Base-by-base conservation (phyloP, 495 filamentous ascomycete species). In the Aspergillus funiculosus region DNA sequence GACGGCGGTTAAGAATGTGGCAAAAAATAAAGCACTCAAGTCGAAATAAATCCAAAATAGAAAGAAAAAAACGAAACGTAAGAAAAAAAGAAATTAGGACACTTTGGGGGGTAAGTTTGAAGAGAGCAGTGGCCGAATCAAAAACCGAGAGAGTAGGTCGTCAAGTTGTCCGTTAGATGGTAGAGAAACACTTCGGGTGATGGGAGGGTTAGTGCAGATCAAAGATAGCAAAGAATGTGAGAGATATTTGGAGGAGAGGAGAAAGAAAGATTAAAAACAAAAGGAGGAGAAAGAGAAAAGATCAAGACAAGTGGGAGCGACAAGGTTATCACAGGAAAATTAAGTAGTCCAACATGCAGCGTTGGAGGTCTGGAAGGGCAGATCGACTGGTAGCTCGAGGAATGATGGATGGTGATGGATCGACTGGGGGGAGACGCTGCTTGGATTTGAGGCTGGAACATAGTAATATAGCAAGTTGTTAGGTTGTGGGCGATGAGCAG, bases 341-440 rank as follows among this genome's bases (percentile, higher is more conserved):
- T 50, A 53, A 46, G 40, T n/a, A n/a, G n/a, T 50, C 46, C 46
- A 50, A 53, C 47, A 37, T 57, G 50, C 50, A 52, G 46, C 22
- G 40, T 46, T 46, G 28, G 26, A 14, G 39, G 27, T 47, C 42
- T 45, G 29, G 48, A 29, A 40, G 30, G 35, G 19, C 17, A 32
- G 24, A 25, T 44, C 30, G 43, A 31, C 39, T 42, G 43, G 31
- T 38, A 44, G 43, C 24, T 47, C 43, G 48, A 52, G 27, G 43
- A 39, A 50, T 49, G 48, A 55, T 48, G 52, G 39, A 48, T 56
- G 48, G 40, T 49, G 48, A 55, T 48, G 52, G 39, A 48, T 56
- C 53, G 40, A 56, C 32, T 47, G 29, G 18, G 38, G 42, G 39
- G 28, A 26, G 32, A 41, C 47, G 37, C 21, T 28, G 41, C 28